These are phyloP conservation scores for Artemisia tridentata DNA, from an alignment of 129 eudicot species.

Conservation along the genomic window DNA sequence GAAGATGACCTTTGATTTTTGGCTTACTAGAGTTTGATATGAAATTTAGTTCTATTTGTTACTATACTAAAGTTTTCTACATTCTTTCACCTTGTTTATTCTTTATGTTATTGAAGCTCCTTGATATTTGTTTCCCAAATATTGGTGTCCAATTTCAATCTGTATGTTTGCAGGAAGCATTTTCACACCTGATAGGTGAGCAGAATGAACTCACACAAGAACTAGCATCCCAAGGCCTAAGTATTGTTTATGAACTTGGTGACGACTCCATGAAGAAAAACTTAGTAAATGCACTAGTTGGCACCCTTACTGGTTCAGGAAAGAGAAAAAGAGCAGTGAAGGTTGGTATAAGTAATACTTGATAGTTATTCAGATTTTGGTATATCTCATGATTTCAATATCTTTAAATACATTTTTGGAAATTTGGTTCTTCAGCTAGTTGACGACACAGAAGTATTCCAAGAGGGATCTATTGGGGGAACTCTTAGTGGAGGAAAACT, in stretches of 20 bases:
- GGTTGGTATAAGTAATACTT: constrained; percentile 37
- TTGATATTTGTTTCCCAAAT: constrained; percentile 4
- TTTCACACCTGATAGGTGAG: constrained; percentile 90
- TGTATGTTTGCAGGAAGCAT: constrained; percentile 73
- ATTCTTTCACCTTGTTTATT: constrained; percentile 7
- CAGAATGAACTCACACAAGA: constrained; percentile 95
- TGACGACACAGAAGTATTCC: constrained; percentile 93
- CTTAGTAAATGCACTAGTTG: constrained; percentile 89
- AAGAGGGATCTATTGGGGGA: constrained; percentile 88
- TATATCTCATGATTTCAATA: neutral
- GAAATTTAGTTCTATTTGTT: constrained; percentile 9
- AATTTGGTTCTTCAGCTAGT: constrained; percentile 57
- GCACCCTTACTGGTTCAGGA: constrained; percentile 94
- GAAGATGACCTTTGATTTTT: neutral
- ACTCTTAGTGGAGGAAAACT: constrained; percentile 89
- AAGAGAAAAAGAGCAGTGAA: constrained; percentile 96
- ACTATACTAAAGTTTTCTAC: neutral
- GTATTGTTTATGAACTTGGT: constrained; percentile 96
- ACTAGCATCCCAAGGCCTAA: constrained; percentile 94
- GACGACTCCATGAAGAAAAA: constrained; percentile 82
- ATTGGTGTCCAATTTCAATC: constrained; percentile 8
- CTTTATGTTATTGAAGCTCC: constrained; percentile 18
- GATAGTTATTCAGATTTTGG: neutral
- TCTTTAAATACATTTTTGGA: neutral
- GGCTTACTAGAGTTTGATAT: constrained; percentile 6